Conservation (phyloP, 345 rosid genomes). For the Eucalyptus coolabah region DNA sequence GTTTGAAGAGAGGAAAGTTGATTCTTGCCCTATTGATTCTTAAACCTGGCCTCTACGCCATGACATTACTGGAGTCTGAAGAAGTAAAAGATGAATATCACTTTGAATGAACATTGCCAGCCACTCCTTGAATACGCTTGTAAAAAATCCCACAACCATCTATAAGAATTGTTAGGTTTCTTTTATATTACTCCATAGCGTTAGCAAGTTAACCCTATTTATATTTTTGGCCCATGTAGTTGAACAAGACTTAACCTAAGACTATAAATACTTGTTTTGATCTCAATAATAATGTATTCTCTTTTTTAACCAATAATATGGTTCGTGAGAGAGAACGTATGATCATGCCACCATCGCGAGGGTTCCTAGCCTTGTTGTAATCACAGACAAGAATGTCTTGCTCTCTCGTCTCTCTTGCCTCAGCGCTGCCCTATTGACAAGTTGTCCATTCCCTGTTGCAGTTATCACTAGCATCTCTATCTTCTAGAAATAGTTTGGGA, state of each 20-base stretch:
- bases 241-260: no score
- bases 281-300: no score
- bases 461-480: neutral
- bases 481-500: neutral
- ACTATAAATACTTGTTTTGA: no score
- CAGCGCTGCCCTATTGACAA: neutral
- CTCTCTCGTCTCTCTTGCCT: neutral
- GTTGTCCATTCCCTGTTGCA: neutral
- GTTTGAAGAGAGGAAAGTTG: neutral
- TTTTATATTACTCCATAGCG: no score
- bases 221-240: no score
- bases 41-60: neutral
- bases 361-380: neutral
- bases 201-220: no score
- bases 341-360: neutral
- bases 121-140: neutral
- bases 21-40: neutral
- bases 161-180: neutral
- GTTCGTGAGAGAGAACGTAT: no score
- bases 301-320: no score
- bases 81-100: neutral
- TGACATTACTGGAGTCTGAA: neutral
- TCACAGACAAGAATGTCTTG: neutral
- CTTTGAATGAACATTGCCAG: neutral
- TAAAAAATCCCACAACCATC: neutral